Conservation (phyloP, 495 filamentous ascomycete genomes). For the Annulohypoxylon moriforme region DNA sequence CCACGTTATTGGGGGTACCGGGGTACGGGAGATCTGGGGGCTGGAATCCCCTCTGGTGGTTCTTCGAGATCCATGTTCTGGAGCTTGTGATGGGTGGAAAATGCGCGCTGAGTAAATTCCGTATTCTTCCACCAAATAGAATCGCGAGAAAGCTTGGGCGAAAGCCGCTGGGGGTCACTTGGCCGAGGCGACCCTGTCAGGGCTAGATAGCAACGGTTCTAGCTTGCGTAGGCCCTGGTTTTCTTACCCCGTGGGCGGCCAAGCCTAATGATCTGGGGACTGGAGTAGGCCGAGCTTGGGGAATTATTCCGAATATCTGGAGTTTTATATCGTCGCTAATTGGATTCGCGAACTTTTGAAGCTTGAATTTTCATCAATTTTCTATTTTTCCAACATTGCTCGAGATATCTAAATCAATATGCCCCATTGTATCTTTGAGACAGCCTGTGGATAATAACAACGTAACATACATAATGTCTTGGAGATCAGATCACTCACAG, state of each 20-base stretch:
- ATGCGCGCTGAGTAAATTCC: constrained; percentile 15
- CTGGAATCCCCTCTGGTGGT: background rate
- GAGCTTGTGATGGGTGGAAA: constrained; percentile 41
- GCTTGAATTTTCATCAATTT: background rate
- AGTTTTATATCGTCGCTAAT: background rate
- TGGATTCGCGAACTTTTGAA: background rate
- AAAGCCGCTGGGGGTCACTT: constrained; percentile 26
- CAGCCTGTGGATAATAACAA: background rate
- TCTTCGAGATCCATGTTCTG: constrained; percentile 6
- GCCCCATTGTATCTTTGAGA: background rate
- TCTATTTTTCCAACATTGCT: background rate
- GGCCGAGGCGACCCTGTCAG: constrained; percentile 28
- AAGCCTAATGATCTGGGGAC: constrained; percentile 32
- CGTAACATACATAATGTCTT: constrained; percentile 6
- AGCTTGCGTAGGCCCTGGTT: constrained; percentile 12
- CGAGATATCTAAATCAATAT: background rate
- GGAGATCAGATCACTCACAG: constrained; percentile 2
- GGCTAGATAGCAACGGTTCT: background rate
- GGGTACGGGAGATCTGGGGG: constrained; percentile 29
- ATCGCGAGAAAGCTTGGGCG: constrained; percentile 4
- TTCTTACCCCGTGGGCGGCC: constrained; percentile 39
- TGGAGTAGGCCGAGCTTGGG: constrained; percentile 34
- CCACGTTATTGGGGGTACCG: constrained; percentile 33
- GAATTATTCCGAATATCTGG: constrained; percentile 30
- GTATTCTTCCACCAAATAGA: constrained; percentile 49